phyloP scores from a whole-genome alignment of 257 asterid genomes.

The Sherardia arvensis region DNA sequence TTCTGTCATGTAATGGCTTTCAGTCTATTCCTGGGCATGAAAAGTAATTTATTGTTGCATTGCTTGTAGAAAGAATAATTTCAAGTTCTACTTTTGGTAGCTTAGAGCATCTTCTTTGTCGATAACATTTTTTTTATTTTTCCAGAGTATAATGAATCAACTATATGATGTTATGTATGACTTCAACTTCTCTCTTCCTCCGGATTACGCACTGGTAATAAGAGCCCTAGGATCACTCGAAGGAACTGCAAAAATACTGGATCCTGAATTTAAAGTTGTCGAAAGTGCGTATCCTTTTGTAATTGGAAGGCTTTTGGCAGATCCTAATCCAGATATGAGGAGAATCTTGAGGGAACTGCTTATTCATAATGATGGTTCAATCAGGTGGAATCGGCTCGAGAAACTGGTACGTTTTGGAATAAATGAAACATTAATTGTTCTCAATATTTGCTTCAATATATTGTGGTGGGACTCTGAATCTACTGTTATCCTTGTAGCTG shows the following conservation, averaged over 20 bases:
- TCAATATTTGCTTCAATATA: background rate
- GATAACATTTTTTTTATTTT: conserved; percentile 6
- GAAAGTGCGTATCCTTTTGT: conserved; percentile 99
- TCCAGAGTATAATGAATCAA: conserved; percentile 89
- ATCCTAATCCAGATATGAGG: conserved; percentile 97
- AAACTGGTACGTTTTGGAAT: conserved; percentile 44
- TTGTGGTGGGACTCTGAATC: background rate
- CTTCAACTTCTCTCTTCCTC: conserved; percentile 92
- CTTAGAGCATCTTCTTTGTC: background rate
- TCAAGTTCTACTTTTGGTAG: background rate
- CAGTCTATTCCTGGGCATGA: background rate
- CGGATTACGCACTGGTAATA: conserved; percentile 92
- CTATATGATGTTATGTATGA: conserved; percentile 84
- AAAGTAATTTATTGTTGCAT: background rate
- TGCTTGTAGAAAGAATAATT: background rate
- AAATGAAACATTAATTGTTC: background rate
- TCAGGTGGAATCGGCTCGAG: conserved; percentile 94
- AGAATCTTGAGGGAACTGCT: conserved; percentile 85
- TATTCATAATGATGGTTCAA: conserved; percentile 82
- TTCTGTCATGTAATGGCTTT: background rate
- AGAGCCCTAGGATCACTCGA: conserved; percentile 97
- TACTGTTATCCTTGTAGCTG: background rate
- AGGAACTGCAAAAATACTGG: conserved; percentile 93
- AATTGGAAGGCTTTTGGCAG: conserved; percentile 77
- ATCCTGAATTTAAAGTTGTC: conserved; percentile 90